Conservation (phyloP, 169 alveolate species). For the Eimeria acervulina region DNA sequence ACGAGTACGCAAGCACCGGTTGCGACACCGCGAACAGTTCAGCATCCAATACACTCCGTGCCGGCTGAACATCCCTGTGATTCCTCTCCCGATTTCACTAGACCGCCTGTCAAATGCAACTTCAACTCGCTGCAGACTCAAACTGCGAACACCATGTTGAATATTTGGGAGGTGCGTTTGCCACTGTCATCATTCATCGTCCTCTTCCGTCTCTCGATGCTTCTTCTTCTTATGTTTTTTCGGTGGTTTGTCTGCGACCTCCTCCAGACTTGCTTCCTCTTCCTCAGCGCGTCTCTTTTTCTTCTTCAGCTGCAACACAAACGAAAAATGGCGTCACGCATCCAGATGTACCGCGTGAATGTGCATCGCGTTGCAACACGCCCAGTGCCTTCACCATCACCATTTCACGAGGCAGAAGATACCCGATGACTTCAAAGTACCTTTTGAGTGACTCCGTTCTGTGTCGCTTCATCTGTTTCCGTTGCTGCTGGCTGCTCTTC, state of each 20-base stretch:
- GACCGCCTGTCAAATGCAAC: background rate
- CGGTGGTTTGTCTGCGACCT: conserved; percentile 2
- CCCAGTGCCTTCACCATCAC: background rate
- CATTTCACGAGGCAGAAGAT: background rate
- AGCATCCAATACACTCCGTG: background rate
- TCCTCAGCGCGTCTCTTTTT: conserved; percentile 26
- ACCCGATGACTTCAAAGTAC: background rate
- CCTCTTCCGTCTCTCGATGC: conserved; percentile 27
- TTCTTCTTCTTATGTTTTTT: conserved; percentile 64
- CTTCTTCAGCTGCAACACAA: conserved; percentile 8
- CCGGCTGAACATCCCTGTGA: background rate
- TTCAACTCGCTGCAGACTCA: background rate
- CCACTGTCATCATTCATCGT: conserved; percentile 26
- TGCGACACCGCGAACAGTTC: background rate
- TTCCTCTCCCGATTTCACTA: background rate
- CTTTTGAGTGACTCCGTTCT: conserved; percentile 21
- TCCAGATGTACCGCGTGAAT: background rate
- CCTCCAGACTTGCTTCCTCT: conserved; percentile 26
- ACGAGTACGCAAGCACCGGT: background rate
- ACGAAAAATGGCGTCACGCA: background rate
- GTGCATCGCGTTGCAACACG: background rate
- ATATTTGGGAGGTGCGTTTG: background rate
- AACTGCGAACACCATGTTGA: background rate
- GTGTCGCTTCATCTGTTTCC: conserved; percentile 10
- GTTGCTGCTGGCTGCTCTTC: conserved; percentile 46